Percentiles rank a stretch among this genome's conserved stretches.
Conservation (phyloP, 495 filamentous ascomycete genomes). For the Penicillium diatomitis region DNA sequence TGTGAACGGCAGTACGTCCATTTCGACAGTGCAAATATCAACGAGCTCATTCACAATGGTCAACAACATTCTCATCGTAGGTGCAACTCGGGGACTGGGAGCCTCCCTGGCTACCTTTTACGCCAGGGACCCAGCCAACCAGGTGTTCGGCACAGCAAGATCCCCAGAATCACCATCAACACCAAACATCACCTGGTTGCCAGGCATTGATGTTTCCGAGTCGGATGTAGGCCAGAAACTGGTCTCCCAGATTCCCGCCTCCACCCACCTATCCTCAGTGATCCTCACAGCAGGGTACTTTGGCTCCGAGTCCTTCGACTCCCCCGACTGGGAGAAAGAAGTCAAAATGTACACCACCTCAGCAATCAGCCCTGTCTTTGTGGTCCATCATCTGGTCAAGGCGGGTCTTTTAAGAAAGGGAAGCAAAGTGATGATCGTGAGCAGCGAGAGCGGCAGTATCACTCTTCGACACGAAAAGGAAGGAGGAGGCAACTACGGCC, state of each 20-base stretch:
- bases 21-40: background rate
- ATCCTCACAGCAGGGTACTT: conserved; percentile 65
- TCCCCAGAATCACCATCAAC: conserved; percentile 27
- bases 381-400: conserved; percentile 52
- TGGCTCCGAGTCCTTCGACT: conserved; percentile 50
- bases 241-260: conserved; percentile 31
- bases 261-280: conserved; percentile 42
- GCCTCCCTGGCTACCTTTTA: conserved; percentile 52
- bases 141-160: conserved; percentile 53
- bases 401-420: conserved; percentile 39
- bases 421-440: conserved; percentile 56
- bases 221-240: conserved; percentile 46
- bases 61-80: conserved; percentile 49
- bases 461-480: conserved; percentile 56
- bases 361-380: conserved; percentile 56
- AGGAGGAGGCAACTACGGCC: conserved; percentile 63
- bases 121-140: conserved; percentile 32
- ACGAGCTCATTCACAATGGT: conserved; percentile 11
- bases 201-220: conserved; percentile 46
- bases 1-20: too few species aligned
- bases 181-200: conserved; percentile 38
- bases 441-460: conserved; percentile 60
- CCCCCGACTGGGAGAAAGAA: conserved; percentile 57
- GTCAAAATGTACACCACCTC: conserved; percentile 63
- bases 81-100: conserved; percentile 59